These are phyloP conservation scores for Syncephalastrum contaminatum DNA, from an alignment of 371 early-diverging fungal genomes.

Conservation along the genomic window DNA sequence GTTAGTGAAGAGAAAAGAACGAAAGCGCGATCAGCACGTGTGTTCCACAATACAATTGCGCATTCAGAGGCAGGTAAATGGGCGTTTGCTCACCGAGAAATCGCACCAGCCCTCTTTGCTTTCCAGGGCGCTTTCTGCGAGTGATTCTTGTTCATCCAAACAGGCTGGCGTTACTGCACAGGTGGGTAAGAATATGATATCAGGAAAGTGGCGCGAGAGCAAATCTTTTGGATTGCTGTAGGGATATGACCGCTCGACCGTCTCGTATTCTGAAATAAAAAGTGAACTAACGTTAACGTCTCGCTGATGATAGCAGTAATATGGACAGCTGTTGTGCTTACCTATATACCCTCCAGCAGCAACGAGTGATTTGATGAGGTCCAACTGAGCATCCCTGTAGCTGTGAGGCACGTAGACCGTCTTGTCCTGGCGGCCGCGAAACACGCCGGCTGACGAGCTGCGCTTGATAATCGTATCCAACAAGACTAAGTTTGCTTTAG, in stretches of 20 bases:
- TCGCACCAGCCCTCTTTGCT: conserved; percentile 15
- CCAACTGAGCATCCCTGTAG: conserved; percentile 26
- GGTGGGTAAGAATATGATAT: conserved; percentile 20
- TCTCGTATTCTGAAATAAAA: conserved; percentile 21
- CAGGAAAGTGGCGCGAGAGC: conserved; percentile 12
- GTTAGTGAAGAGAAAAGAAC: not conserved
- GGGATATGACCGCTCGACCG: conserved; percentile 19
- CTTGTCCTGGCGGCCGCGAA: conserved; percentile 25
- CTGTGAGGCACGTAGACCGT: conserved; percentile 22
- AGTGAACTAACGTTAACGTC: not conserved
- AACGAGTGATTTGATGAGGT: conserved; percentile 20
- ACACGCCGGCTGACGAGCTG: conserved; percentile 8
- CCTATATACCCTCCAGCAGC: conserved; percentile 29
- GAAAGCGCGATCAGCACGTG: too few species aligned
- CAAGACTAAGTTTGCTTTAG: conserved; percentile 8
- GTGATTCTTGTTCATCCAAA: conserved; percentile 4
- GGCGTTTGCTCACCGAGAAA: conserved; percentile 12
- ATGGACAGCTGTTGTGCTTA: conserved; percentile 6
- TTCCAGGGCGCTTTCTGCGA: conserved; percentile 9
- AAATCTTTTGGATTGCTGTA: conserved; percentile 21
- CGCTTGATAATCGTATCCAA: conserved; percentile 13
- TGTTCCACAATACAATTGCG: not conserved
- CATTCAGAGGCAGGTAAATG: not conserved
- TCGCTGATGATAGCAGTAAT: not conserved
- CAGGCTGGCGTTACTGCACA: conserved; percentile 22